A percentile compares a stretch with the other conserved stretches of the same genome.
These are phyloP conservation scores for Phytomonas sp. DNA, from an alignment of 208 protist species.

Conservation along the genomic window DNA sequence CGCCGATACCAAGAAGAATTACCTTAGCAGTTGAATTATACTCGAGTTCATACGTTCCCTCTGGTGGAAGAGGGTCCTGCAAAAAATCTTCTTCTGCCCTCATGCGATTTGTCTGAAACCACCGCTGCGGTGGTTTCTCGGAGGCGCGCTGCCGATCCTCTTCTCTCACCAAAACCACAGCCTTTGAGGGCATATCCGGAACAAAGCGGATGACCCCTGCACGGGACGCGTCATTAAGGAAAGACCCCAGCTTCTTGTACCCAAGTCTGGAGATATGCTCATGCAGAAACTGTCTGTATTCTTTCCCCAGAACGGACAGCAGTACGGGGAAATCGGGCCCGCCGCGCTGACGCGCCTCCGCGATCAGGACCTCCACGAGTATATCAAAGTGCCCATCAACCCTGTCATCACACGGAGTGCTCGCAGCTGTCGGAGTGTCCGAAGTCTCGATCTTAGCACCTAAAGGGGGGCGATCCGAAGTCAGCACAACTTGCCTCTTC, in stretches of 20 bases:
- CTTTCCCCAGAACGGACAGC: conserved; percentile 84
- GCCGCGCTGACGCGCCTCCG: conserved; percentile 39
- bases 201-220: conserved; percentile 62
- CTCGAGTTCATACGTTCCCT: conserved; percentile 19
- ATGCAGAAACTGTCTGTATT: conserved; percentile 60
- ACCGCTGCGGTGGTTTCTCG: conserved; percentile 35
- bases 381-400: conserved; percentile 23
- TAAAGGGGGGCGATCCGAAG: background rate
- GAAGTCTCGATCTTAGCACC: background rate
- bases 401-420: background rate
- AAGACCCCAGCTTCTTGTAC: conserved; percentile 77
- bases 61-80: conserved; percentile 13
- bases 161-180: conserved; percentile 43
- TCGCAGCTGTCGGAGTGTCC: background rate
- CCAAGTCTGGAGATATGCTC: conserved; percentile 39
- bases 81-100: conserved; percentile 1
- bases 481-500: background rate
- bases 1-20: conserved; percentile 92
- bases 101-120: conserved; percentile 46
- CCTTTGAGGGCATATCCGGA: conserved; percentile 59
- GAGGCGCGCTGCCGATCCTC: conserved; percentile 46
- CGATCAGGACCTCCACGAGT: conserved; percentile 61
- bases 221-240: conserved; percentile 63
- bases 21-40: conserved; percentile 68
- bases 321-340: conserved; percentile 47